Conservation (phyloP, 2,329 filamentous ascomycete genomes). For the Penicillium sp. region DNA sequence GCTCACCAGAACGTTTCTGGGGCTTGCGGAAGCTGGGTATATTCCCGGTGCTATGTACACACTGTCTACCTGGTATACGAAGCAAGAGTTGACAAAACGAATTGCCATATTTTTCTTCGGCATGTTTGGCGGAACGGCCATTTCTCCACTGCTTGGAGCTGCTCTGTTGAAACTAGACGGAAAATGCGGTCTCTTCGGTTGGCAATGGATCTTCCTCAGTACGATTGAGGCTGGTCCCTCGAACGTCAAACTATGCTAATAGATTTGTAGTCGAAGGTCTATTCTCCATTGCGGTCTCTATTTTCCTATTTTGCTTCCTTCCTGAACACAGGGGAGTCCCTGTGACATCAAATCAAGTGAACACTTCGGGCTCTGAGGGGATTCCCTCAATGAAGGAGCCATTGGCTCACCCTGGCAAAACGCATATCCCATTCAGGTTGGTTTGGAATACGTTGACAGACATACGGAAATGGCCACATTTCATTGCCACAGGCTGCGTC, state of each 20-base stretch:
- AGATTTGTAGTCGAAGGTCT: slow-evolving; percentile 43
- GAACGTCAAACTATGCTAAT: neutral
- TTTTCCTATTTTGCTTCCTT: slow-evolving; percentile 41
- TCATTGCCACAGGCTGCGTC: slow-evolving; percentile 49
- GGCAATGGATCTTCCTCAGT: slow-evolving; percentile 54
- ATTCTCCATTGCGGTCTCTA: slow-evolving; percentile 42
- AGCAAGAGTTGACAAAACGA: slow-evolving; percentile 45
- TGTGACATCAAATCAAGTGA: neutral
- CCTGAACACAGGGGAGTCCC: slow-evolving; percentile 5
- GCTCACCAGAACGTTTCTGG: slow-evolving; percentile 44
- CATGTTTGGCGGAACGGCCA: slow-evolving; percentile 52
- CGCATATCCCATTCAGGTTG: slow-evolving; percentile 37
- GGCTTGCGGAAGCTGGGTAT: slow-evolving; percentile 51
- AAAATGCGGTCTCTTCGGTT: slow-evolving; percentile 42
- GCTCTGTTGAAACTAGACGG: slow-evolving; percentile 48
- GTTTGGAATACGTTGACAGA: slow-evolving; percentile 47
- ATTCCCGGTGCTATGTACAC: slow-evolving; percentile 53
- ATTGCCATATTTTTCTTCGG: slow-evolving; percentile 54
- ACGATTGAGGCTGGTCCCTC: neutral
- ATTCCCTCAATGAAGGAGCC: slow-evolving; percentile 33
- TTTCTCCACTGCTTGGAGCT: slow-evolving; percentile 49
- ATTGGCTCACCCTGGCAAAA: slow-evolving; percentile 26
- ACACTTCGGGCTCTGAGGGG: neutral
- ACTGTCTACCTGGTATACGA: slow-evolving; percentile 52
- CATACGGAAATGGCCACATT: slow-evolving; percentile 49